phyloP scores from a whole-genome alignment of 352 stramenopile species.

The Globisporangium emineosum region DNA sequence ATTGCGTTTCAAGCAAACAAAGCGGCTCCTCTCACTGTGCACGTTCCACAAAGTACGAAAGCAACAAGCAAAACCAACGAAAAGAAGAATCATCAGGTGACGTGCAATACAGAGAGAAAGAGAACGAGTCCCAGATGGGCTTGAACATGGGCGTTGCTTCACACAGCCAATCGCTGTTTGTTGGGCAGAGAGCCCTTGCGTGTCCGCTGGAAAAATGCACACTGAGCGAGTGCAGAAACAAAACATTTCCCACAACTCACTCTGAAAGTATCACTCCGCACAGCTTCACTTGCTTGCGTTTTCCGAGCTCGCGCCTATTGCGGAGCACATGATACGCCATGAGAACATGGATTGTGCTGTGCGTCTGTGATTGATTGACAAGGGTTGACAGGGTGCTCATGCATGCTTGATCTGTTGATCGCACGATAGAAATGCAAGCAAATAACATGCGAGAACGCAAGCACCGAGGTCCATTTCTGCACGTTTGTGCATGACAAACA shows the following conservation, averaged over 20 bases:
- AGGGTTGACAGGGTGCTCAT: too few species aligned
- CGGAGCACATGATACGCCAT: constrained; percentile 1
- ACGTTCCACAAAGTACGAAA: constrained; percentile 4
- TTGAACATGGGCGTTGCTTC: neutral
- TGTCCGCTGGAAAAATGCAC: neutral
- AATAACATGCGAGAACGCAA: too few species aligned
- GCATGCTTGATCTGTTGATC: neutral
- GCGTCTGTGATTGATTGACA: too few species aligned
- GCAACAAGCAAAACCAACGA: neutral
- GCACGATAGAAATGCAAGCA: neutral
- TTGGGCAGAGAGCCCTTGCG: neutral
- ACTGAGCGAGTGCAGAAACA: neutral
- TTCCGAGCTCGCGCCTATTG: constrained; percentile 1
- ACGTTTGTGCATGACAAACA: too few species aligned
- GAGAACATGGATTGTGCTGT: neutral
- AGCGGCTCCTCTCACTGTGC: neutral
- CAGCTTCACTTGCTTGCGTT: constrained; percentile 3
- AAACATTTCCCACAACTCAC: too few species aligned
- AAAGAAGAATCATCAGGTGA: constrained; percentile 4
- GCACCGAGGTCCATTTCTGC: too few species aligned
- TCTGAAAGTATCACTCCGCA: neutral
- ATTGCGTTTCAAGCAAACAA: constrained; percentile 11
- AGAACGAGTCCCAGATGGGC: neutral
- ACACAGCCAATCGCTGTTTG: neutral
- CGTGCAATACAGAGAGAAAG: constrained; percentile 6